Conservation (phyloP, 164 flowering plant species). For the Aristolochia fimbriata region DNA sequence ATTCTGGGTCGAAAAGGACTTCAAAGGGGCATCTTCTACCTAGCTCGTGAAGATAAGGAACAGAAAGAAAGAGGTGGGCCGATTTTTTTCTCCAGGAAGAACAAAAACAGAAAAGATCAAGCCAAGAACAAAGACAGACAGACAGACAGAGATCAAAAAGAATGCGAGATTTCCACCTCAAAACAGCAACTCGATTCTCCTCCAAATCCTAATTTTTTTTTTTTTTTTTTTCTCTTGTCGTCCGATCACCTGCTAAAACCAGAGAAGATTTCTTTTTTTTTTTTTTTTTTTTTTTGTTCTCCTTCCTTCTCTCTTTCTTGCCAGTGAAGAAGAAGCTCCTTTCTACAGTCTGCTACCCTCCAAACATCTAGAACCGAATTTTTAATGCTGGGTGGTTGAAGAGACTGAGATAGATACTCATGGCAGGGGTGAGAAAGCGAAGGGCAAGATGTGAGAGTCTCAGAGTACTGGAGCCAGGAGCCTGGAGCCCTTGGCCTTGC, state of each 20-base stretch:
- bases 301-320: too few species aligned
- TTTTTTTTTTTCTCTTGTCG: background rate
- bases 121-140: background rate
- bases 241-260: background rate
- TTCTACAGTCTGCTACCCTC: too few species aligned
- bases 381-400: background rate
- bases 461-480: too few species aligned
- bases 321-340: background rate
- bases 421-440: background rate
- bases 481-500: background rate
- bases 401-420: background rate
- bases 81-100: too few species aligned
- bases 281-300: too few species aligned
- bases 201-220: too few species aligned
- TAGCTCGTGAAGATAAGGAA: slow-evolving; percentile 2
- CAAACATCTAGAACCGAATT: too few species aligned
- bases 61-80: background rate
- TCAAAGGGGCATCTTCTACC: background rate
- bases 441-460: background rate
- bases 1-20: slow-evolving; percentile 15
- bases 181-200: background rate
- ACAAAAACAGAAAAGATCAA: background rate
- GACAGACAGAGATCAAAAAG: background rate
- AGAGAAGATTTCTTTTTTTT: too few species aligned
- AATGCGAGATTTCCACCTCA: background rate